Conservation (phyloP, 306 rosid genomes). For the Pterocarpus santalinus region DNA sequence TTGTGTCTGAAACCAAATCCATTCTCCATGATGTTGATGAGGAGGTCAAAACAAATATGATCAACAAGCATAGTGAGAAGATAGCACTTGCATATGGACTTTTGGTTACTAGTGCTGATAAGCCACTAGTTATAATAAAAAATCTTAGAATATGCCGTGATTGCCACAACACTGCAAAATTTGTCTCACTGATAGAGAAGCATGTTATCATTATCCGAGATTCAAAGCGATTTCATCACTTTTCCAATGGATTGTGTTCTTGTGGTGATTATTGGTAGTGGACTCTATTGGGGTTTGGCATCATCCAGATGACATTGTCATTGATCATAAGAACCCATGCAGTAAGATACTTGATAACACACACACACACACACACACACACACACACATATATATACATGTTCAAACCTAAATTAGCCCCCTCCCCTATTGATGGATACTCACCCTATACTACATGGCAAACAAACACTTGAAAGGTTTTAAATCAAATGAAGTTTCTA, state of each 20-base stretch:
- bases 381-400: constrained; percentile 5
- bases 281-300: background rate
- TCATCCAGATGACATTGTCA: background rate
- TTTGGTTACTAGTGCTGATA: constrained; percentile 55
- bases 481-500: constrained; percentile 31
- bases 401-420: background rate
- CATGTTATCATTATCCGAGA: constrained; percentile 70
- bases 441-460: background rate
- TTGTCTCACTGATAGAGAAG: constrained; percentile 66
- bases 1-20: constrained; percentile 66
- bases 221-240: constrained; percentile 84
- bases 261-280: constrained; percentile 82
- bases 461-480: constrained; percentile 7
- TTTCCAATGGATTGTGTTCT: constrained; percentile 66
- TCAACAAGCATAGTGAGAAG: constrained; percentile 82
- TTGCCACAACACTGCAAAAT: constrained; percentile 73
- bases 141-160: constrained; percentile 81
- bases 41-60: constrained; percentile 70
- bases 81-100: constrained; percentile 86
- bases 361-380: background rate
- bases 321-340: background rate
- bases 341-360: constrained; percentile 14
- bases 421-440: background rate
- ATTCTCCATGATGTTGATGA: constrained; percentile 75
- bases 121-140: constrained; percentile 65